Conservation (phyloP, 164 flowering plant species). For the Stephania yunnanensis region DNA sequence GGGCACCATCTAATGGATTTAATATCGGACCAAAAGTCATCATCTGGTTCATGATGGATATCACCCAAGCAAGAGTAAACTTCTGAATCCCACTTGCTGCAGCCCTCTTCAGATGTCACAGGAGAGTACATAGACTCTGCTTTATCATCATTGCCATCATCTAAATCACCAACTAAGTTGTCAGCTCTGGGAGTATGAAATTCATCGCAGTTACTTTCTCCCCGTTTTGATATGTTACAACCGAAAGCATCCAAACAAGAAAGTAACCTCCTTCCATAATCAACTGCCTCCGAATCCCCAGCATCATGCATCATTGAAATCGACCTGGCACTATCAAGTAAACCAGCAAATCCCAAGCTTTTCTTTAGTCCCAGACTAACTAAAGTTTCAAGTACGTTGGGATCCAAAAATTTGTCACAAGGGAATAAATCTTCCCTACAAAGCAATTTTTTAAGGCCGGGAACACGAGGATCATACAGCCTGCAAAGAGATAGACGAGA, state of each 20-base stretch:
- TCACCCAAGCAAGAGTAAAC: conserved; percentile 30
- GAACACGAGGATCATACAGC: conserved; percentile 92
- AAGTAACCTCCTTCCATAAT: conserved; percentile 52
- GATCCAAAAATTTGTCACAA: conserved; percentile 52
- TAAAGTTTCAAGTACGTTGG: conserved; percentile 56
- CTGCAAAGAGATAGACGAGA: conserved; percentile 35
- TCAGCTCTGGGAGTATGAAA: conserved; percentile 4
- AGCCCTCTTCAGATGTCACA: conserved; percentile 9
- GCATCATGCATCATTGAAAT: conserved; percentile 64
- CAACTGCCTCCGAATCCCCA: conserved; percentile 36
- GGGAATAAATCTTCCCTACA: conserved; percentile 74
- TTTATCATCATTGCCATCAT: conserved; percentile 15
- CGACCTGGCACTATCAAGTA: conserved; percentile 85
- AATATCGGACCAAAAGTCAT: conserved; percentile 76
- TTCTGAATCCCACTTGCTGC: conserved; percentile 26
- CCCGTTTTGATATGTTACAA: conserved; percentile 32
- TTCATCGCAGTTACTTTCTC: conserved; percentile 14
- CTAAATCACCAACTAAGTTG: conserved; percentile 9
- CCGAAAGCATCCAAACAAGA: conserved; percentile 51
- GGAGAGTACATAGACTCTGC: conserved; percentile 11
- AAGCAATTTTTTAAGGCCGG: conserved; percentile 53
- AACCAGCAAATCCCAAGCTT: conserved; percentile 54
- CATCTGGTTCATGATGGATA: conserved; percentile 37
- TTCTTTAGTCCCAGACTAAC: conserved; percentile 59
- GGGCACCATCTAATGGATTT: conserved; percentile 83